Evolutionary conservation across 805 yeast genomes (phyloP).

Genomic region (Metschnikowia continentalis): DNA sequence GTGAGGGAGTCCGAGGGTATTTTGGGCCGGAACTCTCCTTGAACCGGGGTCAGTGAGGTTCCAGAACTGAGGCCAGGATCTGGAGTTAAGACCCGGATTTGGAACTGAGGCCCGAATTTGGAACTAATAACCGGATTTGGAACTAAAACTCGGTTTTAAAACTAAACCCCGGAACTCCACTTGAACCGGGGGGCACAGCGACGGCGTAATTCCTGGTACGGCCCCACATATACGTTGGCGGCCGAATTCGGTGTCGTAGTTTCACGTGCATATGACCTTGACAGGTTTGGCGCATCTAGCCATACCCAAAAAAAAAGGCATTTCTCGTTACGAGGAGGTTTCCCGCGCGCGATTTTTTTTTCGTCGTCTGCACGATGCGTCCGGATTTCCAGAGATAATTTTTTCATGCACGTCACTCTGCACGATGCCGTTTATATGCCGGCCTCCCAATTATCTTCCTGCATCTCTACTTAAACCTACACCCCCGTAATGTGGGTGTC

Average conservation of each 20-base stretch:
- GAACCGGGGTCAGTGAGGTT: too few relatives aligned
- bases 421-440: background rate
- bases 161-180: too few relatives aligned
- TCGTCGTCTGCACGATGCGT: background rate
- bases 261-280: background rate
- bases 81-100: too few relatives aligned
- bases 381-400: conserved; percentile 2
- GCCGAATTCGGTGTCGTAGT: background rate
- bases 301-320: background rate
- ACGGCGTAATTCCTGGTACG: too few relatives aligned
- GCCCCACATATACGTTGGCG: background rate
- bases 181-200: too few relatives aligned
- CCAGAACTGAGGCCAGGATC: too few relatives aligned
- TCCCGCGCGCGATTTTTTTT: background rate
- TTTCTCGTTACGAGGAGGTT: background rate
- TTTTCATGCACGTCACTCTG: conserved; percentile 2
- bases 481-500: background rate
- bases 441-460: background rate
- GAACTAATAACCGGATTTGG: too few relatives aligned
- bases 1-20: too few relatives aligned
- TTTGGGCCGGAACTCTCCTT: too few relatives aligned
- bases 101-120: too few relatives aligned
- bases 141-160: too few relatives aligned
- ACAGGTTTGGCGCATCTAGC: background rate
- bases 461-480: background rate